Evolutionary conservation across 2,329 filamentous ascomycete species (phyloP).

Genomic region (Exophiala viscosa): DNA sequence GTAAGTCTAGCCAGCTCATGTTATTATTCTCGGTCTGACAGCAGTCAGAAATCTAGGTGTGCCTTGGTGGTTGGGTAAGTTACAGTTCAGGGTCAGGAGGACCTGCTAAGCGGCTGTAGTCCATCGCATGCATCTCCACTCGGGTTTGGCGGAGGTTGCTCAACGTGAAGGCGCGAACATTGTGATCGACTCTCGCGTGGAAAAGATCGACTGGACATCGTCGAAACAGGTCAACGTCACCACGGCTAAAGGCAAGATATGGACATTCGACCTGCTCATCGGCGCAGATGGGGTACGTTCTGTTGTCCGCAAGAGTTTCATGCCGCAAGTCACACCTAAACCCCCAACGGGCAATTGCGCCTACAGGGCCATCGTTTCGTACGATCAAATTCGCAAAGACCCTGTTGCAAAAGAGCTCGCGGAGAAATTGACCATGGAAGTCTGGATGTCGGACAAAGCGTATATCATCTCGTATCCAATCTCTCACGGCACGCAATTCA

Average conservation of each 20-base stretch:
- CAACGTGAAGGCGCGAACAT: slow-evolving; percentile 38
- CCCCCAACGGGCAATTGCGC: slow-evolving; percentile 43
- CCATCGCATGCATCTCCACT: slow-evolving; percentile 47
- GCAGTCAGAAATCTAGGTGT: slow-evolving; percentile 12
- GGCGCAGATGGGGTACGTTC: slow-evolving; percentile 44
- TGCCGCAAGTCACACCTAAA: slow-evolving; percentile 40
- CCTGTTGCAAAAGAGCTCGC: slow-evolving; percentile 39
- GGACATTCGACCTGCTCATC: slow-evolving; percentile 38
- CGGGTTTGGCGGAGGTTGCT: slow-evolving; percentile 41
- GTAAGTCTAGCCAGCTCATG: neutral
- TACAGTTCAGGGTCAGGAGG: slow-evolving; percentile 47
- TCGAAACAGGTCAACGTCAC: slow-evolving; percentile 11
- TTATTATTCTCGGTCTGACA: slow-evolving; percentile 1
- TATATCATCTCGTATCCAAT: slow-evolving; percentile 49
- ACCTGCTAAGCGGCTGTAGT: slow-evolving; percentile 36
- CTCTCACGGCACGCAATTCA: slow-evolving; percentile 43
- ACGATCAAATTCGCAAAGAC: slow-evolving; percentile 41
- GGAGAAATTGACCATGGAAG: slow-evolving; percentile 43
- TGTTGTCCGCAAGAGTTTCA: slow-evolving; percentile 37
- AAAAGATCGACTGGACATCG: slow-evolving; percentile 30
- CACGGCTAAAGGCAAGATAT: slow-evolving; percentile 26
- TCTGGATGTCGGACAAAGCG: slow-evolving; percentile 41
- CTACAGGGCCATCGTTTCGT: slow-evolving; percentile 45
- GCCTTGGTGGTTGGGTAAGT: slow-evolving; percentile 30
- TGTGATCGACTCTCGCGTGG: slow-evolving; percentile 37